phyloP scores from a whole-genome alignment of 2,329 filamentous ascomycete species.

The Cladorrhinum sp. region DNA sequence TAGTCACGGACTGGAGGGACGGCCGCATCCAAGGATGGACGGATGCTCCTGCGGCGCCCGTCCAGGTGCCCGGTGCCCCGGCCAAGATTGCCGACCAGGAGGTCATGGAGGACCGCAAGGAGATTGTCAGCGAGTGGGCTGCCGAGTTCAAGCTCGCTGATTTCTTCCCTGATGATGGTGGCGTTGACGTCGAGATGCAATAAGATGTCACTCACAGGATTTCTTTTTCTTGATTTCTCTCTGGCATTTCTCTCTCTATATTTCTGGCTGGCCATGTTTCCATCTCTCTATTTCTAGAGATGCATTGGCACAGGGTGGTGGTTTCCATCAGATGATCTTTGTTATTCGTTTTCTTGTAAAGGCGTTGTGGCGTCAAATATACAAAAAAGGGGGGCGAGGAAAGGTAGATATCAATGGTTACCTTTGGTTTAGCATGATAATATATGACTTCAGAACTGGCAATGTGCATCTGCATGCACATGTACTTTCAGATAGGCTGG shows the following conservation, averaged over 20 bases:
- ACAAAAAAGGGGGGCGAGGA: neutral
- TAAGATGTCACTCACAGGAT: conserved; percentile 30
- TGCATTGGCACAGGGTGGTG: too few relatives aligned
- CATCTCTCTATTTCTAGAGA: too few relatives aligned
- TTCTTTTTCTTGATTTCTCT: neutral
- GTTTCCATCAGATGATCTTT: neutral
- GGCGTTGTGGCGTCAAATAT: neutral
- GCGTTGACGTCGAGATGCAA: conserved; percentile 49
- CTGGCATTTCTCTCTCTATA: neutral
- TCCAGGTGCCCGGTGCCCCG: conserved; percentile 39
- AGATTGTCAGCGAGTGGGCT: conserved; percentile 90
- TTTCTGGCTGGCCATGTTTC: neutral
- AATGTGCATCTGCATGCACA: too few relatives aligned
- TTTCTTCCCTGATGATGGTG: conserved; percentile 66
- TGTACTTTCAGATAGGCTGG: too few relatives aligned
- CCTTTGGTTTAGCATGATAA: too few relatives aligned
- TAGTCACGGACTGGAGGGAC: conserved; percentile 95
- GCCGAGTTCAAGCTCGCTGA: conserved; percentile 94
- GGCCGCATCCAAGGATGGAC: conserved; percentile 92
- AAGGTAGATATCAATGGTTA: too few relatives aligned
- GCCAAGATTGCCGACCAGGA: conserved; percentile 40
- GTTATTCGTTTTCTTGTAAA: neutral
- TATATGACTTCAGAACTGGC: too few relatives aligned
- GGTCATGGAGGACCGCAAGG: conserved; percentile 65
- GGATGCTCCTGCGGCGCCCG: conserved; percentile 66